Base-by-base conservation (phyloP, 2,329 filamentous ascomycete species). In the Aspergillus sp. region DNA sequence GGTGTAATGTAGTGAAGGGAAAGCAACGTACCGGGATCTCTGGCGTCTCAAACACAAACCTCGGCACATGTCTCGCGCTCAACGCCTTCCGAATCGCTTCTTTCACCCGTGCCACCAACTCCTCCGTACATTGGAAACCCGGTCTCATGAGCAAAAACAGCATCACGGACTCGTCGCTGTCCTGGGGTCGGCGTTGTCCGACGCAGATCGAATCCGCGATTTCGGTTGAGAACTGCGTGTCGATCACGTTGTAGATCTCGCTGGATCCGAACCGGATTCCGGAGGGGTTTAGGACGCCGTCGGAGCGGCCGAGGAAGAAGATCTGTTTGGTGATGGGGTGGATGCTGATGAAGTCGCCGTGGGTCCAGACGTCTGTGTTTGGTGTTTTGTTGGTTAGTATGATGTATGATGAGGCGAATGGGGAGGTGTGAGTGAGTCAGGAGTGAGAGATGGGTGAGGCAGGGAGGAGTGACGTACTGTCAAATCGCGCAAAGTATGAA, bases 211-310 rank as follows among this genome's bases (percentile, higher is more conserved):
- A 87, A 69, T 95, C 91, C 4, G 81, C 80, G 3, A 95, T 77
- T 53, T 82, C 78, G 16, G 83, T 80, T 0, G 84, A 78, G 62
- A 94, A 93, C 49, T 83, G 66, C 29, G 69, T 69, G 54, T 76
- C 75, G 3, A 94, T 74, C 1, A 93, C 88, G 10, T 84, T 84
- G 74, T 95, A 96, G 46, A 95, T 89, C 73, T 95, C 91, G 0
- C 89, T 87, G 6, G 87, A 90, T 0, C 91, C 91, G 68, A 95
- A 96, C 0, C 91, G 83, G n/a, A 95, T 87, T 0, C 91, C 91
- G 10, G 84, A 87, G 0, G 91, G 91, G 70, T 95, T 95, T 50
- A 95, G 76, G 6, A 95, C 90, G 10, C 91, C 91, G 69, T 95
- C 91, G 3, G 82, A 70, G 26, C 72, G 68, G 18, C 74, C 74